Conservation (phyloP, 2,329 filamentous ascomycete genomes). For the Coniochaeta sp. region DNA sequence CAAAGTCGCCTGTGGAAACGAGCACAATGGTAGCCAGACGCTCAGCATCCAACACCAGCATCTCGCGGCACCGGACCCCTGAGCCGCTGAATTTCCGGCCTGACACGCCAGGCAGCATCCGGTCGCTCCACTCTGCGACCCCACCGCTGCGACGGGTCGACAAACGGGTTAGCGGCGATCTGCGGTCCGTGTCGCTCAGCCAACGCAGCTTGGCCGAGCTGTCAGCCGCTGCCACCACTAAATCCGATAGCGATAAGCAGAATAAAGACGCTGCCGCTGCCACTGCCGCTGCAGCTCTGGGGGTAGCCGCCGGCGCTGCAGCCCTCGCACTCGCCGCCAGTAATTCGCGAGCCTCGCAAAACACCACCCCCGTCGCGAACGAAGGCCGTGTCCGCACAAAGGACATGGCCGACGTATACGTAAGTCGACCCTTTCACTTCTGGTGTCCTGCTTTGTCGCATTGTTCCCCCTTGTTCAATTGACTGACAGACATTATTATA, state of each 20-base stretch:
- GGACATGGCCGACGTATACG: conserved; percentile 90
- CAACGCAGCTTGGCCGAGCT: conserved; percentile 34
- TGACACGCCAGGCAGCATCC: conserved; percentile 52
- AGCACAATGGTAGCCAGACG: conserved; percentile 24
- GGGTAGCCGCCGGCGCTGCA: conserved; percentile 10
- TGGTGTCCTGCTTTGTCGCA: conserved; percentile 6
- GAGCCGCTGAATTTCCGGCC: conserved; percentile 50
- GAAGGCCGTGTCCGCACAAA: conserved; percentile 77
- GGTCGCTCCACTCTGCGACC: conserved; percentile 36
- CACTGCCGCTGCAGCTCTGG: conserved; percentile 10
- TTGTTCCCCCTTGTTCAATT: neutral
- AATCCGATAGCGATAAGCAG: conserved; percentile 20
- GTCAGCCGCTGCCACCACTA: conserved; percentile 13
- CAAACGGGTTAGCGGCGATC: conserved; percentile 65
- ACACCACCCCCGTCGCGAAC: conserved; percentile 66
- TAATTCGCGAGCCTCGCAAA: conserved; percentile 15
- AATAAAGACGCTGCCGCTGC: conserved; percentile 25
- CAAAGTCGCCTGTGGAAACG: neutral
- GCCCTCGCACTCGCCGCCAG: conserved; percentile 6
- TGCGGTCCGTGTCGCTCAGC: conserved; percentile 61
- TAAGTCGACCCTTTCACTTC: conserved; percentile 46
- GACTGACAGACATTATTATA: conserved; percentile 9
- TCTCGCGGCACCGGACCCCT: conserved; percentile 43
- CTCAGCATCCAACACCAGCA: conserved; percentile 45
- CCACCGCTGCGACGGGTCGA: conserved; percentile 66